Conservation (phyloP, 495 filamentous ascomycete genomes). For the Aspergillus haitiensis region DNA sequence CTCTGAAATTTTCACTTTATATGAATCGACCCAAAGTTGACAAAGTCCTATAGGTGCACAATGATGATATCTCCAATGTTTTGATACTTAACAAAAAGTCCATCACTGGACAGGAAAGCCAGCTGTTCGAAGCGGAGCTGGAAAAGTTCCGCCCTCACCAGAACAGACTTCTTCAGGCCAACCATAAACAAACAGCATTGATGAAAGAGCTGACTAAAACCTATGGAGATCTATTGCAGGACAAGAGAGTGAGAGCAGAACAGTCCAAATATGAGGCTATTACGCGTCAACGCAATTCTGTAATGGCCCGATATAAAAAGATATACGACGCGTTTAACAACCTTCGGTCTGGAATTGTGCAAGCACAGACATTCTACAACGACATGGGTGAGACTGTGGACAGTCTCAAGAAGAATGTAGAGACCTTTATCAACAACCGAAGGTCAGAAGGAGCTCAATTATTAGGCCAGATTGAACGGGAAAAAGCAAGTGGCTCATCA, state of each 20-base stretch:
- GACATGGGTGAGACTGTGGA: conserved; percentile 97
- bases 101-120: conserved; percentile 76
- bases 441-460: conserved; percentile 89
- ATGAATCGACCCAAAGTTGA: conserved; percentile 11
- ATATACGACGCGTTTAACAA: conserved; percentile 91
- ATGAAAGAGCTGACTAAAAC: conserved; percentile 93
- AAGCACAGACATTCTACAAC: conserved; percentile 87
- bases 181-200: conserved; percentile 87
- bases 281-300: conserved; percentile 75
- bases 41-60: conserved; percentile 65
- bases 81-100: conserved; percentile 96
- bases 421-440: conserved; percentile 93
- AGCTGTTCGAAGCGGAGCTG: conserved; percentile 89
- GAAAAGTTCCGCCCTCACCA: conserved; percentile 97
- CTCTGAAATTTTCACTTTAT: background rate
- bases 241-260: conserved; percentile 89
- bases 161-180: conserved; percentile 83
- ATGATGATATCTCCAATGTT: conserved; percentile 95
- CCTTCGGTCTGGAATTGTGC: conserved; percentile 77
- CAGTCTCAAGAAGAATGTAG: conserved; percentile 93
- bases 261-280: conserved; percentile 92
- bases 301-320: conserved; percentile 85
- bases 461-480: conserved; percentile 81
- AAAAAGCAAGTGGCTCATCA: conserved; percentile 63
- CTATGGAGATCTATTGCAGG: conserved; percentile 86